Base-by-base conservation (phyloP, 176 grass and related monocot genomes). In the Juncus effusus region DNA sequence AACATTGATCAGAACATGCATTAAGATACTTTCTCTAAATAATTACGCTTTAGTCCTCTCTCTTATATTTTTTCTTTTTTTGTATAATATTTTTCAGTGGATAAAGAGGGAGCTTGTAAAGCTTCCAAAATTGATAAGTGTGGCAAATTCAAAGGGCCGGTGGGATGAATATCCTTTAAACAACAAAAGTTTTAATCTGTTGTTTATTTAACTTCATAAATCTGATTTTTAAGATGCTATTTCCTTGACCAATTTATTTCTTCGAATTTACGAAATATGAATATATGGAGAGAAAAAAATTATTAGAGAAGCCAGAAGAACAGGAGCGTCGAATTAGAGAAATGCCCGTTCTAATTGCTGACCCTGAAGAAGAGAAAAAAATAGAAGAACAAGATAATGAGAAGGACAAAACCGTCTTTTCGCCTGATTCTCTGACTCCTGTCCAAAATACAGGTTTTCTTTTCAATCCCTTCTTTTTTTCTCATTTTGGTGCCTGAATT, bases 81-180 rank as follows among this genome's bases (percentile, higher is more conserved):
- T 78, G 40, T 52, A 59, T 78, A 42, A 54, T 59, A 69, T 54
- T 71, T 82, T 85, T 77, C 74, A 96, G 88, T 86, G 93, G 93
- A 80, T 96, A 70, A 70, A 79, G 41, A 81, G 39, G 64, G 85
- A 96, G 69, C 66, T 96, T 74, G 3, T 9, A 64, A 89, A 60
- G 64, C 55, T 96, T 51, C 76, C 80, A 74, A 96, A 56, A 54
- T 36, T 67, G 56, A 89, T 91, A 28, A 41, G 68, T 59, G 42
- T 7, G 61, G 84, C 85, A 10, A 62, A 85, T 68, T 77, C 71
- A 39, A 89, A 91, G 65, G 93, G 93, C 44, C 86, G 77, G 78
- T 80, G 57, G 36, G 38, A 10, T 68, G 71, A 91, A 96, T 96
- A 91, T 96, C 93, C 93, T 86, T 90, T 86, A 28, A 81, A 61